Evolutionary conservation across 2,329 filamentous ascomycete genomes (phyloP).

Genomic region (Aspergillus brasiliensis): DNA sequence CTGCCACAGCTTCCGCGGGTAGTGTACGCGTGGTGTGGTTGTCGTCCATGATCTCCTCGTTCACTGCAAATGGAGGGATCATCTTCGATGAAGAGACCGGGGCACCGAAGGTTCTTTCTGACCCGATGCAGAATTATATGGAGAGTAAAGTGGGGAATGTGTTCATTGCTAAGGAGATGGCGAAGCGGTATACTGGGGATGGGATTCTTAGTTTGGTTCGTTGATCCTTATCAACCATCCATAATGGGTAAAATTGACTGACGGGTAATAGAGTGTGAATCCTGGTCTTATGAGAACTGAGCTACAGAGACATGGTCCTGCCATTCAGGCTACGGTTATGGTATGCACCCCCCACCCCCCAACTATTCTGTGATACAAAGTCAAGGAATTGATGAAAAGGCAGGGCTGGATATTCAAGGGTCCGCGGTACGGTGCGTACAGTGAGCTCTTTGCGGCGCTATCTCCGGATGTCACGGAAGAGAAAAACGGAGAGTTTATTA

Average conservation of each 20-base stretch:
- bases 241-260: too few relatives aligned
- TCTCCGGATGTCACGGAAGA: conserved; percentile 33
- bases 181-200: conserved; percentile 29
- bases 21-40: conserved; percentile 42
- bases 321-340: not conserved
- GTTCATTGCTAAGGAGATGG: conserved; percentile 33
- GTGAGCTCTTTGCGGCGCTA: conserved; percentile 40
- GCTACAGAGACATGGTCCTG: conserved; percentile 28
- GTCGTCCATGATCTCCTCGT: conserved; percentile 22
- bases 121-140: conserved; percentile 32
- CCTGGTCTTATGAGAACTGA: conserved; percentile 42
- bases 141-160: conserved; percentile 36
- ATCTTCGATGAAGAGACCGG: conserved; percentile 6
- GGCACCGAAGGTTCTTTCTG: not conserved
- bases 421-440: conserved; percentile 36
- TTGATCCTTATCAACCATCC: too few relatives aligned
- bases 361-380: too few relatives aligned
- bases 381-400: too few relatives aligned
- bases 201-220: conserved; percentile 38
- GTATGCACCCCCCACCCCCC: too few relatives aligned
- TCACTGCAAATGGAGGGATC: conserved; percentile 20
- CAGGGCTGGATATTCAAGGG: too few relatives aligned
- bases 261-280: not conserved
- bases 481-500: conserved; percentile 43
- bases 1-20: conserved; percentile 19